These are phyloP conservation scores for Amanita muscaria DNA, from an alignment of 768 basidiomycete species.

Conservation along the genomic window DNA sequence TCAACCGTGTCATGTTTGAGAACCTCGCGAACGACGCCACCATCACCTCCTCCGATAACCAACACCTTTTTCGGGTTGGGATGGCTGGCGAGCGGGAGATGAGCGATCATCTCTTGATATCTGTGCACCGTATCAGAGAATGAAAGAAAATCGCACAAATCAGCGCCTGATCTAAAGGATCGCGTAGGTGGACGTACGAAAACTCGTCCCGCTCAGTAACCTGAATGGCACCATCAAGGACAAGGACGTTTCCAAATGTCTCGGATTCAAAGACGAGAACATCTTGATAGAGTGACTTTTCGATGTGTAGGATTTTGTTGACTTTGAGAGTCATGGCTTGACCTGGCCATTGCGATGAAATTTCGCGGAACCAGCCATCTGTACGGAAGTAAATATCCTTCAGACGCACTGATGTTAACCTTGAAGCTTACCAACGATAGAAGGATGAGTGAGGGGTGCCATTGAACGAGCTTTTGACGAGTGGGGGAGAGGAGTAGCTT, in stretches of 20 bases:
- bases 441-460: slow-evolving; percentile 48
- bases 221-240: slow-evolving; percentile 93
- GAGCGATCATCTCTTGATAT: slow-evolving; percentile 99
- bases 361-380: slow-evolving; percentile 96
- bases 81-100: slow-evolving; percentile 92
- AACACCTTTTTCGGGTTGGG: slow-evolving; percentile 94
- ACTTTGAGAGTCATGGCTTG: slow-evolving; percentile 97
- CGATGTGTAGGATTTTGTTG: slow-evolving; percentile 88
- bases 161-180: background rate
- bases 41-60: slow-evolving; percentile 97
- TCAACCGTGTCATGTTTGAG: slow-evolving; percentile 90
- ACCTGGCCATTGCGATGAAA: slow-evolving; percentile 93
- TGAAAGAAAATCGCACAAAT: too few relatives aligned
- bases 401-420: background rate
- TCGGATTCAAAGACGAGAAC: slow-evolving; percentile 96
- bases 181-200: slow-evolving; percentile 52
- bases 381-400: background rate
- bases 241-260: slow-evolving; percentile 94
- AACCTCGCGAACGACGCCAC: slow-evolving; percentile 95
- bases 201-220: slow-evolving; percentile 99
- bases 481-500: background rate
- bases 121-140: slow-evolving; percentile 33
- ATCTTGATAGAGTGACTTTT: slow-evolving; percentile 91
- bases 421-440: slow-evolving; percentile 36
- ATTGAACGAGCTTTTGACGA: slow-evolving; percentile 22